Base-by-base conservation (phyloP, 2,329 filamentous ascomycete species). In the Salinomyces thailandicus region DNA sequence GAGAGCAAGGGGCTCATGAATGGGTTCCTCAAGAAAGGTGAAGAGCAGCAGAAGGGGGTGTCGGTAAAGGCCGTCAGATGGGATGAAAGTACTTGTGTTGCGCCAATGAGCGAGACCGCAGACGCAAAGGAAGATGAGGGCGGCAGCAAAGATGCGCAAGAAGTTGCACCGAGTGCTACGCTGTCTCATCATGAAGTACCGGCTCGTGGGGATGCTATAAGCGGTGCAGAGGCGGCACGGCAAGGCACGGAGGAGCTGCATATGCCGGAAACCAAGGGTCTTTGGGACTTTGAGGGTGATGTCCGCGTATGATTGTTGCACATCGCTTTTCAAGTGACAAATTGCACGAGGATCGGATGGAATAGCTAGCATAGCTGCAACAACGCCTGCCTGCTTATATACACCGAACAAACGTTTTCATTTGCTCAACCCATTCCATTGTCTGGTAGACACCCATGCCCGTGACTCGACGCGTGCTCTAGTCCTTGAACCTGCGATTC, bases 401-500 rank as follows among this genome's bases (percentile, higher is more conserved):
- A 14, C n/a, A 31, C 9, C 28, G 14, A 14, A 31, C 9, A 26
- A 26, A 26, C 12, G 22, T 8, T 26, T n/a, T n/a, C n/a, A n/a
- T n/a, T n/a, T n/a, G n/a, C n/a, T n/a, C n/a, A n/a, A n/a, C n/a
- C n/a, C n/a, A n/a, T n/a, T n/a, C n/a, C n/a, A n/a, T n/a, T n/a
- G n/a, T n/a, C n/a, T n/a, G n/a, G n/a, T n/a, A n/a, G n/a, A n/a
- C n/a, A n/a, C n/a, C n/a, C n/a, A n/a, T n/a, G n/a, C n/a, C 20
- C 7, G 20, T 24, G n/a, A 24, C 7, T 2, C n/a, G 4, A 4
- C 22, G 22, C 22, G 9, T 12, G 15, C 2, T 30, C 26, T 79
- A 98, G 60, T 96, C 87, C 58, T 77, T 83, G 75, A 96, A 98
- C 67, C 81, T 93, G 62, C 91, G 80, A 75, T 96, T 95, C 53